These are phyloP conservation scores for Pestalotiopsis sp. DNA, from an alignment of 2,329 filamentous ascomycete species.

Conservation along the genomic window DNA sequence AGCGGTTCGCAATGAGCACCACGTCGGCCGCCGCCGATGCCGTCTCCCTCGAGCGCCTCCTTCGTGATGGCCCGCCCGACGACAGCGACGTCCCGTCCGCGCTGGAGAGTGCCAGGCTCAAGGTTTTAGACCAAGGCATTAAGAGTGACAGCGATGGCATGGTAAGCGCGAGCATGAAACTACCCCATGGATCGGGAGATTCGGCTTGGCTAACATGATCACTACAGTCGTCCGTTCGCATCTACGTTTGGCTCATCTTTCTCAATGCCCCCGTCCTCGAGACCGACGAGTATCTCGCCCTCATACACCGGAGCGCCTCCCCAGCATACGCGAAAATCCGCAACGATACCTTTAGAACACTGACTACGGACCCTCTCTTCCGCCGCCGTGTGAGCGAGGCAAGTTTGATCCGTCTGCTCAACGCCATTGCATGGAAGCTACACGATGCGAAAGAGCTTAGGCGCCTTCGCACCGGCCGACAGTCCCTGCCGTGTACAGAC, in stretches of 20 bases:
- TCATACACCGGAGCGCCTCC: constrained; percentile 91
- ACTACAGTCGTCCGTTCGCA: constrained; percentile 80
- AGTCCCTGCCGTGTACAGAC: constrained; percentile 30
- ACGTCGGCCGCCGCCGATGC: constrained; percentile 54
- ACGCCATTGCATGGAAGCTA: constrained; percentile 92
- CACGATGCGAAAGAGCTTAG: constrained; percentile 71
- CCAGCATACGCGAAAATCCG: constrained; percentile 96
- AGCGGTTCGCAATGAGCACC: constrained; percentile 47
- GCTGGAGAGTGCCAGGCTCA: constrained; percentile 71
- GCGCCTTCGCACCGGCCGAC: constrained; percentile 31
- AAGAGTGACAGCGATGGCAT: constrained; percentile 81
- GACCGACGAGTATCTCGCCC: constrained; percentile 85
- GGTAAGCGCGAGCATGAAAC: constrained; percentile 48
- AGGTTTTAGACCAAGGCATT: constrained; percentile 75
- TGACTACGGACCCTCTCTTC: constrained; percentile 97
- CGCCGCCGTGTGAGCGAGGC: constrained; percentile 94
- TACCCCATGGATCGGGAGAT: too few relatives aligned
- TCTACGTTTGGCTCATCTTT: constrained; percentile 95
- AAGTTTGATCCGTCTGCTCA: constrained; percentile 89
- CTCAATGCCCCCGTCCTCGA: constrained; percentile 83
- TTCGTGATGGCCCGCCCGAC: constrained; percentile 75
- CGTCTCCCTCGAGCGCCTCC: constrained; percentile 71
- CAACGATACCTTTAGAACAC: constrained; percentile 95
- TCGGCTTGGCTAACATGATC: neutral
- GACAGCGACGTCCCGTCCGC: constrained; percentile 69